These are phyloP conservation scores for Pyrenochaeta sp. DNA, from an alignment of 2,329 filamentous ascomycete species.

Conservation along the genomic window DNA sequence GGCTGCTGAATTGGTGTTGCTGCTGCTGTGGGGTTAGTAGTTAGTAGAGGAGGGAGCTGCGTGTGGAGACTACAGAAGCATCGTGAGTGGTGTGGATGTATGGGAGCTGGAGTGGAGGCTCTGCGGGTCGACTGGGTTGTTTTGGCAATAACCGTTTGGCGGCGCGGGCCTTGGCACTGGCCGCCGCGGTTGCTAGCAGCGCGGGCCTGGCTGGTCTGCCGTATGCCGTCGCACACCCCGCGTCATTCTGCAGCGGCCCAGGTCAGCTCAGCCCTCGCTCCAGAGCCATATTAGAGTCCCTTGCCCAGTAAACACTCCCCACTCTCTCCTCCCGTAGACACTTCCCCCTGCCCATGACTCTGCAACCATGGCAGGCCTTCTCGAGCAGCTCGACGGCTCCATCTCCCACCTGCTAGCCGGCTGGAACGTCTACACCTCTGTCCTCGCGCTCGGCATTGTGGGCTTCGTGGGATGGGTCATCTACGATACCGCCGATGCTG, in stretches of 20 bases:
- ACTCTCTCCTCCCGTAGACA: neutral
- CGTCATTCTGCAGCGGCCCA: slow-evolving; percentile 15
- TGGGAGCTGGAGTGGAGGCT: neutral
- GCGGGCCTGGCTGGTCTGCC: too few relatives aligned
- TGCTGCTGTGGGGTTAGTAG: slow-evolving; percentile 34
- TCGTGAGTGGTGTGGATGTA: neutral
- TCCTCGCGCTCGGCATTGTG: slow-evolving; percentile 71
- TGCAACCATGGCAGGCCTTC: slow-evolving; percentile 52
- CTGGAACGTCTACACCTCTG: slow-evolving; percentile 83
- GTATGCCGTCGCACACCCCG: slow-evolving; percentile 14
- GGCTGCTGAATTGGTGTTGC: slow-evolving; percentile 2
- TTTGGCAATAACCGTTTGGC: slow-evolving; percentile 1
- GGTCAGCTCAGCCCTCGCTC: neutral
- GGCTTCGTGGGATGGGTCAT: slow-evolving; percentile 75
- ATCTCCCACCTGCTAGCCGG: slow-evolving; percentile 74
- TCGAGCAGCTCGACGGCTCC: slow-evolving; percentile 75
- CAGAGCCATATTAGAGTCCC: too few relatives aligned
- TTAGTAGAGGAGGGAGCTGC: slow-evolving; percentile 18
- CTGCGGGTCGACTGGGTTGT: slow-evolving; percentile 1
- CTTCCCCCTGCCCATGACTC: slow-evolving; percentile 1
- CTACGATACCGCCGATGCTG: slow-evolving; percentile 77
- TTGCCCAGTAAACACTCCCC: slow-evolving; percentile 1
- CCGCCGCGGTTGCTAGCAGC: too few relatives aligned
- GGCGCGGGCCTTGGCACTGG: neutral
- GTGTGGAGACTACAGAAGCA: neutral